Base-by-base conservation (phyloP, 371 early-diverging fungal genomes). In the Capniomyces stellatus region DNA sequence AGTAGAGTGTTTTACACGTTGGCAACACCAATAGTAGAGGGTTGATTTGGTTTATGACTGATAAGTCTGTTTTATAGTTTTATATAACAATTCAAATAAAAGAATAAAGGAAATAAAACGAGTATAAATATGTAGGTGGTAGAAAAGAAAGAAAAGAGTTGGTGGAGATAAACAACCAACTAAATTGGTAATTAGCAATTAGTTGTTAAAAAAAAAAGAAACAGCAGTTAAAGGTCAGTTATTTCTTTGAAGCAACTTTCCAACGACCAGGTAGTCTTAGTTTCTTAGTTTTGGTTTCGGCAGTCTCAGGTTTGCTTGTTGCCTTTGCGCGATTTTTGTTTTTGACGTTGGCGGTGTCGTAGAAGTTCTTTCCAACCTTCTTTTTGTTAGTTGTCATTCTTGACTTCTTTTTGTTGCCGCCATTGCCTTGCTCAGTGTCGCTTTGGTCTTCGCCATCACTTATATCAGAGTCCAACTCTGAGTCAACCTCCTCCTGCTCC, bases 341-440 rank as follows among this genome's bases (percentile, higher is more conserved):
- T 77, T 93, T 93, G 63, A 92, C 83, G 63, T 93, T 93, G 61
- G 89, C 89, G 0, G 75, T 73, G 53, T 83, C 82, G 58, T 92
- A 93, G 64, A 77, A 93, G 68, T 92, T 83, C 25, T 72, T 73
- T 50, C 88, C 89, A 43, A 79, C 75, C 72, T 88, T 88, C 41
- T 64, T 59, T 71, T 87, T 87, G 74, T 83, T 87, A 46, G 88
- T 87, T 35, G 78, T 83, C 80, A 81, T 78, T 46, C 88, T 77
- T 48, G 75, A 64, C 29, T 72, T 69, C 75, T 86, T 85, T 40
- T 57, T 50, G 44, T 60, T 60, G 29, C 46, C 60, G 39, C 46
- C 59, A 35, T 66, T 69, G 35, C 65, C 62, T 30, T 66, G 66
- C 52, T 64, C 58, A 18, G 57, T 63, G 15, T 54, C 61, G 19